These are phyloP conservation scores for Dactylonectria estremocensis DNA, from an alignment of 2,329 filamentous ascomycete genomes.

Conservation along the genomic window DNA sequence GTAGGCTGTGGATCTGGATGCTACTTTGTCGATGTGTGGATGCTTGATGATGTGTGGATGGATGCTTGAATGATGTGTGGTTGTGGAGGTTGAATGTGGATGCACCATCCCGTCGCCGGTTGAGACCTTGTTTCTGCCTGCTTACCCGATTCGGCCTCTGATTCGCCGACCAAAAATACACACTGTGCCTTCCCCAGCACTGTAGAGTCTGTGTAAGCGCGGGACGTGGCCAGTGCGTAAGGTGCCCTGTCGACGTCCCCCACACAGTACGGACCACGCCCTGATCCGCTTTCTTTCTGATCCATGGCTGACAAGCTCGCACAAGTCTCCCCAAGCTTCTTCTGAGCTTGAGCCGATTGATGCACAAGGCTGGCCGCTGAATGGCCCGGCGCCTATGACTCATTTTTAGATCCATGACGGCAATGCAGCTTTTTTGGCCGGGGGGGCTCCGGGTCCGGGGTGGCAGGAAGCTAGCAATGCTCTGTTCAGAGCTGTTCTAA, in stretches of 20 bases:
- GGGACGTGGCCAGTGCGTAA: slow-evolving; percentile 36
- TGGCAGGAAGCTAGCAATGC: too few relatives aligned
- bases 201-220: neutral
- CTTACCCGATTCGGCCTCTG: slow-evolving; percentile 1
- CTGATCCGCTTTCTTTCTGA: neutral
- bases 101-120: neutral
- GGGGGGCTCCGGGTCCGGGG: too few relatives aligned
- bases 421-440: slow-evolving; percentile 15
- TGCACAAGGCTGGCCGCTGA: slow-evolving; percentile 51
- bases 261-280: slow-evolving; percentile 26
- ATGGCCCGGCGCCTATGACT: slow-evolving; percentile 53
- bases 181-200: neutral
- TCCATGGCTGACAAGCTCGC: slow-evolving; percentile 13
- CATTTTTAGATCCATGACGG: slow-evolving; percentile 50
- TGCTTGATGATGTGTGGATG: slow-evolving; percentile 9
- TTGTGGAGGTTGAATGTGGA: neutral
- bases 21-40: neutral
- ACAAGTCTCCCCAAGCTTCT: slow-evolving; percentile 30
- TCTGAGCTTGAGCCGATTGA: slow-evolving; percentile 48
- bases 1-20: slow-evolving; percentile 2
- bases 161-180: neutral
- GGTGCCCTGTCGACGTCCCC: slow-evolving; percentile 14
- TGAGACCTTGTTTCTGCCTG: neutral
- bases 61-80: neutral
- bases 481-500: neutral